Evolutionary conservation across 2,329 filamentous ascomycete genomes (phyloP).

Genomic region (Raffaelea ambrosiae): DNA sequence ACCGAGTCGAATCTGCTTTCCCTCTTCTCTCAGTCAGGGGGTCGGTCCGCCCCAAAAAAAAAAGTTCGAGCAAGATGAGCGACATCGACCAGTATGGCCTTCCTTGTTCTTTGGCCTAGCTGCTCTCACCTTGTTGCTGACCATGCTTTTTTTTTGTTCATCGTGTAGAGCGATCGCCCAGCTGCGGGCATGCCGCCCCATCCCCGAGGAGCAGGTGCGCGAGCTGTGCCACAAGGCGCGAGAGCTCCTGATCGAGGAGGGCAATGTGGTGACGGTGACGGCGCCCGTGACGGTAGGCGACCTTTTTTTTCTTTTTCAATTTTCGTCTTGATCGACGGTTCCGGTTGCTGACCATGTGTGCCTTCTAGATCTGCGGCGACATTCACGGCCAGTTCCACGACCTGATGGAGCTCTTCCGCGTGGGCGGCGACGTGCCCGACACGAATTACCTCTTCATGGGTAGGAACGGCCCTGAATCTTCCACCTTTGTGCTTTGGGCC

Average conservation of each 20-base stretch:
- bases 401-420: conserved; percentile 91
- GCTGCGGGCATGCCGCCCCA: conserved; percentile 89
- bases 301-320: no score
- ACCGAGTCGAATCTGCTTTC: no score
- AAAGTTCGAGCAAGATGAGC: conserved; percentile 62
- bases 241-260: conserved; percentile 93
- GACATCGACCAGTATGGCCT: conserved; percentile 75
- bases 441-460: conserved; percentile 98
- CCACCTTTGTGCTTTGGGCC: no score
- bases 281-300: conserved; percentile 77
- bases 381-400: conserved; percentile 97
- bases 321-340: neutral
- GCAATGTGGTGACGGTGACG: conserved; percentile 91
- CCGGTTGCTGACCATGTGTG: no score
- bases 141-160: conserved; percentile 2
- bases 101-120: conserved; percentile 7
- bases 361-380: conserved; percentile 74
- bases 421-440: conserved; percentile 87
- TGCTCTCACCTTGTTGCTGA: conserved; percentile 2
- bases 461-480: conserved; percentile 30
- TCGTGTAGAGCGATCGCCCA: conserved; percentile 76
- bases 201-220: conserved; percentile 89
- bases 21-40: no score
- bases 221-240: conserved; percentile 96
- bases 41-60: no score